Conservation (phyloP, 2,329 filamentous ascomycete genomes). For the Ceratocystis variospora region DNA sequence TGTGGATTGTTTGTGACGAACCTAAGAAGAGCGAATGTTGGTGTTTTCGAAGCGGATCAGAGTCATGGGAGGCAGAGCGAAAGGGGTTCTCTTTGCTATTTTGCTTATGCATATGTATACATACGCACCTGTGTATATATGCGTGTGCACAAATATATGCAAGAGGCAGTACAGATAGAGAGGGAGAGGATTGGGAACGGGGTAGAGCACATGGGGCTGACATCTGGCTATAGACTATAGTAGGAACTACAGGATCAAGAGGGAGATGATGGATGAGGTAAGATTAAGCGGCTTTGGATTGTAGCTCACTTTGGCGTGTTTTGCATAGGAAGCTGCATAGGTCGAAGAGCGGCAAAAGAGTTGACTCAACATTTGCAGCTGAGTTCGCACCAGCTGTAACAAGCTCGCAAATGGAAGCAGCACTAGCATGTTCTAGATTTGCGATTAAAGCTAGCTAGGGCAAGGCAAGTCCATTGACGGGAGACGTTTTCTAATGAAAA, state of each 20-base stretch:
- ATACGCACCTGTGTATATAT: neutral
- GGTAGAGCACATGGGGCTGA: neutral
- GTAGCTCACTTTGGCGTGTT: neutral
- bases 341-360: neutral
- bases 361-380: neutral
- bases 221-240: neutral
- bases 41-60: neutral
- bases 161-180: neutral
- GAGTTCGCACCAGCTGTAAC: neutral
- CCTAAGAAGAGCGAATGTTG: neutral
- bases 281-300: conserved; percentile 2
- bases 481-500: neutral
- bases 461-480: neutral
- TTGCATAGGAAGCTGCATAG: neutral
- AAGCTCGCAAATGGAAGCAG: too few species aligned
- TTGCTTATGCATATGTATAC: too few species aligned
- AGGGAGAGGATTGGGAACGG: neutral
- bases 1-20: neutral
- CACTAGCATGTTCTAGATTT: neutral
- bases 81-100: neutral
- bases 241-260: neutral
- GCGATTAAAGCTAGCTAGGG: too few species aligned
- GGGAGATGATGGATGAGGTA: neutral
- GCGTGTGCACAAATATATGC: neutral
- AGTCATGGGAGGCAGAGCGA: neutral